phyloP scores from a whole-genome alignment of 2,329 filamentous ascomycete species.

The Botrytis tulipae region DNA sequence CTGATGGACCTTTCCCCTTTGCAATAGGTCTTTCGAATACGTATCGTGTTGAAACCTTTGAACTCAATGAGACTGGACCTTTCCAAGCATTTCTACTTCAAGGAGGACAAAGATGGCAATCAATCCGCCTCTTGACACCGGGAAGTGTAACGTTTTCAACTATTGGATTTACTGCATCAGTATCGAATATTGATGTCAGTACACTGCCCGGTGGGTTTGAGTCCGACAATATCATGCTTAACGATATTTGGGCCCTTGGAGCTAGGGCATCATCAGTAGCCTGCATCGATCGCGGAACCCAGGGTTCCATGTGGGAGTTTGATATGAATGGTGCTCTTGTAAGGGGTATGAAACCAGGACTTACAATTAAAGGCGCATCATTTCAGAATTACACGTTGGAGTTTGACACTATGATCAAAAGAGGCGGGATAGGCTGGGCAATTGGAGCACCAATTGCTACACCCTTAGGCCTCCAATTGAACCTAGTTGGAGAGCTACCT shows the following conservation, averaged over 20 bases:
- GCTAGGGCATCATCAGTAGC: constrained; percentile 38
- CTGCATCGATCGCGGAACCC: constrained; percentile 42
- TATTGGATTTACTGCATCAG: not conserved
- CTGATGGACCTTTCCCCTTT: not conserved
- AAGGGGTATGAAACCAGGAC: constrained; percentile 33
- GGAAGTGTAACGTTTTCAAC: constrained; percentile 36
- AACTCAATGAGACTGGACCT: constrained; percentile 37
- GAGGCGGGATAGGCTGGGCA: not conserved
- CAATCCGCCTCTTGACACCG: constrained; percentile 41
- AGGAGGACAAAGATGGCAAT: constrained; percentile 45
- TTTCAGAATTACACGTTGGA: not conserved
- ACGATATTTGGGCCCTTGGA: constrained; percentile 43
- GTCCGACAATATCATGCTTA: constrained; percentile 37
- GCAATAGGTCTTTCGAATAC: not conserved
- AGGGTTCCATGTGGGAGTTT: constrained; percentile 41
- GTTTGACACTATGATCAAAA: not conserved
- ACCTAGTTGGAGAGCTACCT: not conserved
- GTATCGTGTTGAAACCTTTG: constrained; percentile 18
- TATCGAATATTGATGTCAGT: not conserved
- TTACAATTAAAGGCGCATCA: constrained; percentile 25
- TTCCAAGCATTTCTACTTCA: constrained; percentile 41
- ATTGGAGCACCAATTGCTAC: not conserved
- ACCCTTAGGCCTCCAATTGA: not conserved
- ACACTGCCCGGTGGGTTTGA: constrained; percentile 1
- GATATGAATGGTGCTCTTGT: constrained; percentile 40